Evolutionary conservation across 768 basidiomycete species (phyloP).

Genomic region (Amanita rimosa): DNA sequence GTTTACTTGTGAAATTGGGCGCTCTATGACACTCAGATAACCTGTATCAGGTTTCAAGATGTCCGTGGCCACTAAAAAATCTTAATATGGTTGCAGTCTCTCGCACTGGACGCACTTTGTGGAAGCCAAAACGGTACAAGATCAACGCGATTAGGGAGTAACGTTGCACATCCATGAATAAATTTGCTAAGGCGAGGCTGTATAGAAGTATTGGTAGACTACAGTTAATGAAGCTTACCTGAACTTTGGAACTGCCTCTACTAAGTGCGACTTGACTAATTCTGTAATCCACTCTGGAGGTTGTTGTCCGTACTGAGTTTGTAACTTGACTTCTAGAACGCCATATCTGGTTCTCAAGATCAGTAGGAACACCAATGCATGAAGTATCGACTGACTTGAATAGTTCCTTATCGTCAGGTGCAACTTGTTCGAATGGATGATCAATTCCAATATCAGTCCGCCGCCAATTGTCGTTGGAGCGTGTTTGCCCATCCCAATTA

Average conservation of each 20-base stretch:
- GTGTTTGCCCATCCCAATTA: slow-evolving; percentile 78
- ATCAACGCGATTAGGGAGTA: slow-evolving; percentile 87
- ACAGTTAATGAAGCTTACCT: slow-evolving; percentile 31
- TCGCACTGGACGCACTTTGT: slow-evolving; percentile 48
- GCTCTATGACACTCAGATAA: slow-evolving; percentile 60
- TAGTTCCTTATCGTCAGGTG: slow-evolving; percentile 72
- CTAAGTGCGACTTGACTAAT: slow-evolving; percentile 89
- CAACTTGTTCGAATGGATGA: slow-evolving; percentile 73
- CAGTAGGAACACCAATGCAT: background rate
- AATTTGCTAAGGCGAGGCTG: slow-evolving; percentile 52
- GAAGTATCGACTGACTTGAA: slow-evolving; percentile 57
- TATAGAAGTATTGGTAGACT: background rate
- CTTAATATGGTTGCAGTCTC: background rate
- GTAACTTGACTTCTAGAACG: slow-evolving; percentile 93
- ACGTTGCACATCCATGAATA: slow-evolving; percentile 91
- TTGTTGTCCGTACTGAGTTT: slow-evolving; percentile 92
- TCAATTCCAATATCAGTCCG: slow-evolving; percentile 91
- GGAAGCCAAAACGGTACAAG: slow-evolving; percentile 98
- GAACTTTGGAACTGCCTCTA: slow-evolving; percentile 98
- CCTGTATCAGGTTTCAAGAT: slow-evolving; percentile 89
- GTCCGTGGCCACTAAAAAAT: slow-evolving; percentile 73
- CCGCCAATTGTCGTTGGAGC: slow-evolving; percentile 89
- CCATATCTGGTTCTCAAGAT: slow-evolving; percentile 46
- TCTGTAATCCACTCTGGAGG: slow-evolving; percentile 96
- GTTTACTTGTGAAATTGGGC: slow-evolving; percentile 41